These are phyloP conservation scores for Whalleya microplaca DNA, from an alignment of 2,329 filamentous ascomycete genomes.

Conservation along the genomic window DNA sequence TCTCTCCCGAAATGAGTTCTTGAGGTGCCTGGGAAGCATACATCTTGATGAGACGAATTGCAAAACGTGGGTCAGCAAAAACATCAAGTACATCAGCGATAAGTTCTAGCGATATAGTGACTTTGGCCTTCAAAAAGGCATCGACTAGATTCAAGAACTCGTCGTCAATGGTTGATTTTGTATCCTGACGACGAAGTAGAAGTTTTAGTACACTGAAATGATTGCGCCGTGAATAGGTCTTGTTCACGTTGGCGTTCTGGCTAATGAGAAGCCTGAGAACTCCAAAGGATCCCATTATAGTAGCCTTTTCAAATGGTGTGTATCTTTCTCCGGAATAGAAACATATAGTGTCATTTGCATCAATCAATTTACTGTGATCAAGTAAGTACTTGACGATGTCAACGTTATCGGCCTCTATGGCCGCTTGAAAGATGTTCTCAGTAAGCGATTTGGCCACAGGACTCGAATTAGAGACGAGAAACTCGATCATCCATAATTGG, in stretches of 20 bases:
- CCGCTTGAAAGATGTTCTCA: conserved; percentile 10
- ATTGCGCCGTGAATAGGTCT: neutral
- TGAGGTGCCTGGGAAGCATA: neutral
- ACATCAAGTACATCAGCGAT: neutral
- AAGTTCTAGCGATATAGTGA: neutral
- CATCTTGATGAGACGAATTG: neutral
- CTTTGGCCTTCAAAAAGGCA: neutral
- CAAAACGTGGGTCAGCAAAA: conserved; percentile 3
- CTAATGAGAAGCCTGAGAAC: conserved; percentile 5
- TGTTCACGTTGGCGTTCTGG: conserved; percentile 4
- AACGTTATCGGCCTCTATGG: conserved; percentile 22
- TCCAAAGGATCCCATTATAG: neutral
- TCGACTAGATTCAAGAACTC: conserved; percentile 1
- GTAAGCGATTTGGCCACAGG: conserved; percentile 9
- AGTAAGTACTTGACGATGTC: conserved; percentile 4
- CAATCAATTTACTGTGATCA: conserved; percentile 1
- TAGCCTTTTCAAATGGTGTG: conserved; percentile 9
- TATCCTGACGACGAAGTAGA: neutral
- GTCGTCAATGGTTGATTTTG: neutral
- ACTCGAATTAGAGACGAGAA: neutral
- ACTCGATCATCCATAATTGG: neutral
- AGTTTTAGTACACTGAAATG: neutral
- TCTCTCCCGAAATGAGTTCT: neutral
- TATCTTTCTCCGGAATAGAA: neutral
- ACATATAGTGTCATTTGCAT: conserved; percentile 9